These are phyloP conservation scores for Solanum hybrid DNA, from an alignment of 305 asterid species.

Conservation along the genomic window DNA sequence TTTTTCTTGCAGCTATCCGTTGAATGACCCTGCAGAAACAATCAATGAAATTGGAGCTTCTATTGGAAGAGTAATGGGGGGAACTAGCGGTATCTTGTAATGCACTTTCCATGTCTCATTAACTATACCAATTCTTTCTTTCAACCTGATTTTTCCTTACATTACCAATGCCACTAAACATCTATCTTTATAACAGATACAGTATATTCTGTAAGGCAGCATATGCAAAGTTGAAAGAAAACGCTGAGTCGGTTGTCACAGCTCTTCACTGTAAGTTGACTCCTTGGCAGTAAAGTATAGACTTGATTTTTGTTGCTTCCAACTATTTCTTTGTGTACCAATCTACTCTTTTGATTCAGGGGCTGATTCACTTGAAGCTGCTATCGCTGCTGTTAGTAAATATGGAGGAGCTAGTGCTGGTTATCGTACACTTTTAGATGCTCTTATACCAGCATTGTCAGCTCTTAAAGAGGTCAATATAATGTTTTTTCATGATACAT, in stretches of 20 bases:
- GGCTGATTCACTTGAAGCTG: slow-evolving; percentile 89
- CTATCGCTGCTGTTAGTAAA: slow-evolving; percentile 79
- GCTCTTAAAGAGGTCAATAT: slow-evolving; percentile 68
- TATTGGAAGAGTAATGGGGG: slow-evolving; percentile 95
- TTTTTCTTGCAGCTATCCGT: slow-evolving; percentile 67
- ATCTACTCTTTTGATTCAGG: slow-evolving; percentile 46
- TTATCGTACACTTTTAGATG: slow-evolving; percentile 81
- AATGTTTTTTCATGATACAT: not conserved
- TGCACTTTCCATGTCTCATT: slow-evolving; percentile 3
- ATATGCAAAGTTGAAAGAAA: slow-evolving; percentile 61
- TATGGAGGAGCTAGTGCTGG: slow-evolving; percentile 95
- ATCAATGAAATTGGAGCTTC: slow-evolving; percentile 68
- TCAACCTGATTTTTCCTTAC: not conserved
- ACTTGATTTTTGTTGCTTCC: slow-evolving; percentile 7
- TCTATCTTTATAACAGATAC: slow-evolving; percentile 39
- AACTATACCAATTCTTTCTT: not conserved
- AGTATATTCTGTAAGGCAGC: slow-evolving; percentile 90
- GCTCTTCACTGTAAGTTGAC: slow-evolving; percentile 59
- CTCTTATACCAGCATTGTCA: slow-evolving; percentile 79
- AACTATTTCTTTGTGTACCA: slow-evolving; percentile 8
- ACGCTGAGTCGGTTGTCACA: slow-evolving; percentile 26
- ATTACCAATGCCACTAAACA: not conserved
- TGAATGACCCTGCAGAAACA: slow-evolving; percentile 90
- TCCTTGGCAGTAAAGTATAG: slow-evolving; percentile 6
- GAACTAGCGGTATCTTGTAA: slow-evolving; percentile 94